phyloP scores from a whole-genome alignment of 257 asterid species.

The Przewalskia tangutica region DNA sequence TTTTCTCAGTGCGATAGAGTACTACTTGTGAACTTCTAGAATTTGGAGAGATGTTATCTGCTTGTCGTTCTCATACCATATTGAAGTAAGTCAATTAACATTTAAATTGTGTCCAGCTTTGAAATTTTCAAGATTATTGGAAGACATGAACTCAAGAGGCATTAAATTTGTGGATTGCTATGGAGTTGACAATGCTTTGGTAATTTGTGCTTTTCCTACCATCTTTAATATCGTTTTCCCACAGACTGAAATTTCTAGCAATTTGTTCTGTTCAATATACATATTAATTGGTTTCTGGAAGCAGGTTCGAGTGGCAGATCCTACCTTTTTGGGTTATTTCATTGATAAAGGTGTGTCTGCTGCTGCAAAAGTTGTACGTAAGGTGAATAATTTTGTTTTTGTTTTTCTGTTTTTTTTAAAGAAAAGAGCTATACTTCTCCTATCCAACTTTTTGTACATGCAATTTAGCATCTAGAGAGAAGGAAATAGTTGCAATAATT shows the following conservation, averaged over 20 bases:
- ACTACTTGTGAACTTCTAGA: neutral
- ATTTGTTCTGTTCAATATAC: conserved; percentile 7
- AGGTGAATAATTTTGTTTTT: conserved; percentile 20
- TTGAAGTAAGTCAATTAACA: conserved; percentile 9
- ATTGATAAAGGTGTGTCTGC: conserved; percentile 73
- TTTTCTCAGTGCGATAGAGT: neutral
- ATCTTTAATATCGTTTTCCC: neutral
- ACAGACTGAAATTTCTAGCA: neutral
- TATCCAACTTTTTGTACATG: neutral
- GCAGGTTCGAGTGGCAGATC: conserved; percentile 97
- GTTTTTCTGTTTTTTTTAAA: neutral
- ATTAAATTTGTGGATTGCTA: conserved; percentile 83
- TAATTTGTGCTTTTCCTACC: conserved; percentile 22
- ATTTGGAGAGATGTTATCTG: neutral
- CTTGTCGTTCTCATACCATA: neutral
- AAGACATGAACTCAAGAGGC: conserved; percentile 86
- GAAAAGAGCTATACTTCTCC: neutral
- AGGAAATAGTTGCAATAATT: neutral
- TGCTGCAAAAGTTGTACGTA: conserved; percentile 31
- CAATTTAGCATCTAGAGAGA: conserved; percentile 2
- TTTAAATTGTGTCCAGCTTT: conserved; percentile 47
- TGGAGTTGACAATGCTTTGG: conserved; percentile 97
- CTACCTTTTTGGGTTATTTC: conserved; percentile 93
- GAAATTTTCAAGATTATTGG: conserved; percentile 67
- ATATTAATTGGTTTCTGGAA: conserved; percentile 10